These are phyloP conservation scores for Encephalitozoon romaleae DNA, from an alignment of 371 early-diverging fungal species.

Conservation along the genomic window DNA sequence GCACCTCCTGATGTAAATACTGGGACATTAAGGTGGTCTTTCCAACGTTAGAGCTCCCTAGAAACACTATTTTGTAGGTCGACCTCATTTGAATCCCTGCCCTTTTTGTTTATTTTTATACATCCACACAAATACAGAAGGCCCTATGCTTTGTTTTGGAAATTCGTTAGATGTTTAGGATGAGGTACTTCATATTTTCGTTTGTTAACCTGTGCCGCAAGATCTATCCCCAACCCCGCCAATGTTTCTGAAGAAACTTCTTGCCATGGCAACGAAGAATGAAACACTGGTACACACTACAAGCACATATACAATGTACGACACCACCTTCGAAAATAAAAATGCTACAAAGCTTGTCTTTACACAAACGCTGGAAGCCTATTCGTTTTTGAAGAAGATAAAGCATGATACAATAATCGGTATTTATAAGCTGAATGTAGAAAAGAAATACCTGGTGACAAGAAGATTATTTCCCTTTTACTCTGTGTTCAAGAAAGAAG, in stretches of 20 bases:
- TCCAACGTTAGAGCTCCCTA: slow-evolving; percentile 69
- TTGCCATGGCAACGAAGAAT: not conserved
- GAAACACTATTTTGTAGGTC: slow-evolving; percentile 62
- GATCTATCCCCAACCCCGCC: not conserved
- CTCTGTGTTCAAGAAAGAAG: not conserved
- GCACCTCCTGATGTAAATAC: slow-evolving; percentile 53
- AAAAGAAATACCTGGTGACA: slow-evolving; percentile 16
- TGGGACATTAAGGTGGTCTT: slow-evolving; percentile 92
- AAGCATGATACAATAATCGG: slow-evolving; percentile 20
- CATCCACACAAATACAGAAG: not conserved
- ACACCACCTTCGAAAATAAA: not conserved
- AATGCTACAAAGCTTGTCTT: slow-evolving; percentile 15
- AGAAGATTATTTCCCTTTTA: slow-evolving; percentile 34
- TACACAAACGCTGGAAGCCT: not conserved
- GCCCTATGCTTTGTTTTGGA: not conserved
- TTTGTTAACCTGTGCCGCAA: not conserved
- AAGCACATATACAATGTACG: slow-evolving; percentile 7
- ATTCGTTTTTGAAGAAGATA: slow-evolving; percentile 8
- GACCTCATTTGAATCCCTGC: slow-evolving; percentile 50
- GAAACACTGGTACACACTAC: slow-evolving; percentile 15
- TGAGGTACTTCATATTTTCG: not conserved
- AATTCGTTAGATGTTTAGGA: not conserved
- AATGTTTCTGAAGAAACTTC: slow-evolving; percentile 30
- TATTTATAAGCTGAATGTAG: slow-evolving; percentile 1
- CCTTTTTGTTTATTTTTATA: slow-evolving; percentile 8